Conservation (phyloP, 495 filamentous ascomycete species). For the Parathielavia hyrcaniae region DNA sequence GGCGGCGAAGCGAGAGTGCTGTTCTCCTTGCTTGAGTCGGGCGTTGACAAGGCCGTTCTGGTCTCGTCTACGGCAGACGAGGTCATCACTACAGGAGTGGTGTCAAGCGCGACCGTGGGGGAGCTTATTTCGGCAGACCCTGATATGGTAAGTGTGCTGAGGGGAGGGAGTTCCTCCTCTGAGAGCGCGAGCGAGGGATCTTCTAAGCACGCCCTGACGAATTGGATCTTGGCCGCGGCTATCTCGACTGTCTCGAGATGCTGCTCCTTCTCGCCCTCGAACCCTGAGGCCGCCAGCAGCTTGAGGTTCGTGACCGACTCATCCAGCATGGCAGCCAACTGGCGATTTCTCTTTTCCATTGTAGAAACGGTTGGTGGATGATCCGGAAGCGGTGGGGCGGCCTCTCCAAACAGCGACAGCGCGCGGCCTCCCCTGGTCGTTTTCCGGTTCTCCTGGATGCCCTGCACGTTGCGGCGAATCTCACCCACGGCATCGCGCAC, state of each 20-base stretch:
- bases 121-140: slow-evolving; percentile 18
- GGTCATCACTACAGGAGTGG: slow-evolving; percentile 29
- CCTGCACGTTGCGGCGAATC: slow-evolving; percentile 50
- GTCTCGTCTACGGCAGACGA: slow-evolving; percentile 29
- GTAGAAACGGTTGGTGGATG: slow-evolving; percentile 33
- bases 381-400: slow-evolving; percentile 15
- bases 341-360: slow-evolving; percentile 64
- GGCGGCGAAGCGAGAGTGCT: slow-evolving; percentile 6
- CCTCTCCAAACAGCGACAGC: slow-evolving; percentile 29
- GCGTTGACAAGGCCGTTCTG: slow-evolving; percentile 25
- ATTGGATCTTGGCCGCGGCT: slow-evolving; percentile 66
- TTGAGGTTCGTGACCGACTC: slow-evolving; percentile 64
- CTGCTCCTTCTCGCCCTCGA: slow-evolving; percentile 35
- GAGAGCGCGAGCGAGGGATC: slow-evolving; percentile 55
- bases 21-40: slow-evolving; percentile 6
- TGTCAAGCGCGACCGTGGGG: slow-evolving; percentile 34
- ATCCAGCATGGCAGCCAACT: slow-evolving; percentile 66
- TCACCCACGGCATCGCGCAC: slow-evolving; percentile 85
- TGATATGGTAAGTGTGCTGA: slow-evolving; percentile 25
- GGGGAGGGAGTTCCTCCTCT: slow-evolving; percentile 35
- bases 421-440: slow-evolving; percentile 28
- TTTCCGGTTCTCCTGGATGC: slow-evolving; percentile 40
- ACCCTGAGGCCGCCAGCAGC: slow-evolving; percentile 37
- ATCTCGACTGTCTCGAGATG: slow-evolving; percentile 51
- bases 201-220: slow-evolving; percentile 70